Evolutionary conservation across 2,329 filamentous ascomycete species (phyloP), one percentile per base, ranked within the genome.

Genomic region (Cercospora sesami): DNA sequence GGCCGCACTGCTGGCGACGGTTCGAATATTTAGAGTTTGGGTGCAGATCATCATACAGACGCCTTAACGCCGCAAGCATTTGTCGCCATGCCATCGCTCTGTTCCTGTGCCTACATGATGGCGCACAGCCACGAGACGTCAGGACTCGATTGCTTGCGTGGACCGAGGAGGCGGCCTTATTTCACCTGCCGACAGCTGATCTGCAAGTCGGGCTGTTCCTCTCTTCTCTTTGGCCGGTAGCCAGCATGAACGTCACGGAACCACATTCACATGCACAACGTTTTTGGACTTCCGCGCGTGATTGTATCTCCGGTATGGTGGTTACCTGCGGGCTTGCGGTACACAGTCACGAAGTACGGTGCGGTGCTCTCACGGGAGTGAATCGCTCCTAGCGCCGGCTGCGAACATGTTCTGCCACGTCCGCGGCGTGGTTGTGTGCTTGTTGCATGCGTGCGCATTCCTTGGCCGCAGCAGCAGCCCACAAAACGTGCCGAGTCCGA

Each of bases 391-490:
- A 42, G 36, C 36, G 36, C 36, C 16, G 16, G 36, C 36, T 42
- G 2, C 36, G 36, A 42, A 42, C 36, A 26, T 51, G 45, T 21
- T 51, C 18, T 51, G 4, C 45, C 45, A 58, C 53, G 26, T 31
- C 48, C 26, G 53, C 53, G 26, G 26, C 16, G 14, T 58, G 53
- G 14, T 58, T 26, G 23, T 18, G 23, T n/a, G 18, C 18, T 48
- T 21, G 42, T 12, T 48, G 42, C n/a, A 48, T 57, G 23, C 53
- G 28, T 28, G 28, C 23, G 53, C 53, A 33, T 31, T 58, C 26
- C 53, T 58, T 58, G 53, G 53, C 53, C n/a, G 53, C 53, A 30
- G 53, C 53, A 58, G 53, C 53, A 58, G 53, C 26, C 10, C 53
- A n/a, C 53, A 58, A n/a, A 33, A n/a, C 30, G 53, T 30, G 26